Base-by-base conservation (phyloP, 148 eudicot genomes). In the Silene conica region DNA sequence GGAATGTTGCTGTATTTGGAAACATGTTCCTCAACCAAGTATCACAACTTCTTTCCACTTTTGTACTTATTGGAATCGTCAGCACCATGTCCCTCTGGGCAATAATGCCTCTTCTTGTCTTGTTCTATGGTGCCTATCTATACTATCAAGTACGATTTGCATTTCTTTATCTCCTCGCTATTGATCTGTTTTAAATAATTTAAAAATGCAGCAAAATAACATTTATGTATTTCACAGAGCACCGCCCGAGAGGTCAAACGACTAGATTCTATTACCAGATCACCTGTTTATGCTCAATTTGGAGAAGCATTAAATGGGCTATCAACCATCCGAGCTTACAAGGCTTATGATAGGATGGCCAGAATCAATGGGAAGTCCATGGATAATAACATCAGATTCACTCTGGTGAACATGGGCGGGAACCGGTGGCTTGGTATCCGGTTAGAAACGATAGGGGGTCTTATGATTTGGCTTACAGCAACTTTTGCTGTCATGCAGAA, bases 81-180 rank as follows among this genome's bases (percentile, higher is more conserved):
- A 94, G 98, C 92, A 89, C 97, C 63, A 84, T 89, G 93, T 94
- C 98, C 60, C 79, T 94, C 48, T 94, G 98, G 98, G 97, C 96
- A 69, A 94, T 94, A 59, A 76, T 94, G 97, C 98, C 98, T 9
- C 97, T 94, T 69, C 85, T 91, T n/a, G 82, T 94, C 71, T 45
- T 94, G 87, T 94, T 94, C 78, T 91, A 91, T 77, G 86, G 80
- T 58, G 91, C 98, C 77, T 94, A 94, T 84, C 82, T 94, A 12
- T 94, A 94, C 73, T 94, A 86, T 82, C 98, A 94, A 96, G 98
- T 93, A 84, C 15, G 34, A 16, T 25, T 38, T 34, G 74, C n/a
- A n/a, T 69, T 74, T 74, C 57, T 57, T n/a, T 66, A 7, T 63
- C 23, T 71, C 8, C 60, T 76, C 43, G 23, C 59, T 68, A 15